Base-by-base conservation (phyloP, 2,329 filamentous ascomycete genomes). In the Ascochyta rabiei region DNA sequence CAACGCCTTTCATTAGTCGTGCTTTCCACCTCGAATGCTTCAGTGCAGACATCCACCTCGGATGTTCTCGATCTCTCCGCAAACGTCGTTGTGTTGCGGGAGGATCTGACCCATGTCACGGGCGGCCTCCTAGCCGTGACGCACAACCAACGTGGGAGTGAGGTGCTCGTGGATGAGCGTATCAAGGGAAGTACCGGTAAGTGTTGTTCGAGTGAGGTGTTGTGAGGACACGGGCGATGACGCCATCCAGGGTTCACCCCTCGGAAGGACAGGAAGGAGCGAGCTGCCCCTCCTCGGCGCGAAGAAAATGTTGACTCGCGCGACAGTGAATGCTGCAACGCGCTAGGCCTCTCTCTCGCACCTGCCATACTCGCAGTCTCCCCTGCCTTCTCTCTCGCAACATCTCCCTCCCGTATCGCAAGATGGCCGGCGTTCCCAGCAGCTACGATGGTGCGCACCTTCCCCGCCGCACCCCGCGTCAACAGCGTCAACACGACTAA, bases 391-490 rank as follows among this genome's bases (percentile, higher is more conserved):
- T 46, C 34, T 55, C 34, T 10, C 57, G 66, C 16, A 50, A 24
- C 34, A 60, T 69, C 31, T 68, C 62, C 9, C 59, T 67, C 18
- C 62, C 66, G 21, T 67, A 69, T 54, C 65, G 68, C 61, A 73
- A 55, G 52, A 73, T 73, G 70, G 68, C 69, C 21, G 71, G 69
- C 59, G 62, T 72, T 34, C 69, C 72, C 28, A 68, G 56, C 35
- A 71, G 66, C 13, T 74, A 70, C 56, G 63, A 72, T 52, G 68
- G 70, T 70, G 39, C 45, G 63, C 59, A 37, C 16, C 42, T 33
- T 30, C 33, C 31, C 35, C 28, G n/a, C 34, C 26, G 26, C n/a
- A 42, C 39, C 30, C 4, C 26, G 23, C 31, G 28, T 21, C 13
- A 28, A 2, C 35, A 23, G 23, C 31, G 28, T 21, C 13, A 28